Base-by-base conservation (phyloP, 108 stramenopile species). In the Heterococcus sp. region DNA sequence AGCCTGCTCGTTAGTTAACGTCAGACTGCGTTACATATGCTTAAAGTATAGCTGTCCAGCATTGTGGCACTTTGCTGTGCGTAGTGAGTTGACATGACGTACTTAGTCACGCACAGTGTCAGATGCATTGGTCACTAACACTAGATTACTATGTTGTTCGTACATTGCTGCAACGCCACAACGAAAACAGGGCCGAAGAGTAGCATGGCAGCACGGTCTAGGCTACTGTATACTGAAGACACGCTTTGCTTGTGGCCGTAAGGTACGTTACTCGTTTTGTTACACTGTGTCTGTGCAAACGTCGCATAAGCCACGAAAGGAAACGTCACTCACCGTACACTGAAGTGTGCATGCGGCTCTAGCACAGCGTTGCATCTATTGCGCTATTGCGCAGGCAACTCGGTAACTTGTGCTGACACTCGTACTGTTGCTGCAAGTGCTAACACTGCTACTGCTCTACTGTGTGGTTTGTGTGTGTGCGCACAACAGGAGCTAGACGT, bases 171-270 rank as follows among this genome's bases (percentile, higher is more conserved):
- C n/a, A n/a, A n/a, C n/a, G n/a, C n/a, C n/a, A n/a, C n/a, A n/a
- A n/a, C n/a, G n/a, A n/a, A n/a, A 92, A 78, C 93, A 96, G 82
- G 97, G 97, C 28, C 87, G 98, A 27, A 91, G 96, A 21, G 92
- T 98, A n/a, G 87, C 87, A 26, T 99, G 97, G 97, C 95, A 96
- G 81, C 95, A 95, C 36, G 85, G 89, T 2, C 87, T 97, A 74
- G 93, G 93, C 3, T 90, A 92, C 67, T 93, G 92, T 38, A 82
- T 91, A 4, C 92, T 99, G 5, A 82, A 85, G 74, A 92, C 66
- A 26, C 39, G 40, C 29, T 78, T 78, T 21, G 70, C 77, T 21
- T 71, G 32, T 63, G 77, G 77, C 4, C 69, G 77, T 36, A 78
- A 78, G 46, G 46, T 58, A 58, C 46, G 46, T 58, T 21, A 58